A percentile compares a stretch with the other conserved stretches of the same genome.
phyloP scores from a whole-genome alignment of 768 basidiomycete genomes.

The Candolleomyces efflorescens region DNA sequence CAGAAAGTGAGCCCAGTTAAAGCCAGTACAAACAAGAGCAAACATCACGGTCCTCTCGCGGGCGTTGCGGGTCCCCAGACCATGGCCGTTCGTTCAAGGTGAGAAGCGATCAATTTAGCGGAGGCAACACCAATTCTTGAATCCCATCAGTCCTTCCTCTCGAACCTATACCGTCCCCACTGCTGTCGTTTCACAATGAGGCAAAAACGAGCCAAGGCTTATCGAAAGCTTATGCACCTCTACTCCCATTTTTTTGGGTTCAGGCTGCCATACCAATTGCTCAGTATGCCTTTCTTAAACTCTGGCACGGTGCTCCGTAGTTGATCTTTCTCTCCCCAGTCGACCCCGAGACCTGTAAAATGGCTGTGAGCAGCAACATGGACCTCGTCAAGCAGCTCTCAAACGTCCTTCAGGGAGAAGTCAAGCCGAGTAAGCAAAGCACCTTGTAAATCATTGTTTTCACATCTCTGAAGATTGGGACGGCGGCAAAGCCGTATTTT shows the following conservation, averaged over 20 bases:
- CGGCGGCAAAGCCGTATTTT: conserved; percentile 41
- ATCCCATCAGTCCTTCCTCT: neutral
- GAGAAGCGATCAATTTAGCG: neutral
- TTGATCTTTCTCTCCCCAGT: conserved; percentile 40
- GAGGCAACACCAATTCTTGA: neutral
- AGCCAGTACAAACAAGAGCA: too few relatives aligned
- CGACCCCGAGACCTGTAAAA: conserved; percentile 79
- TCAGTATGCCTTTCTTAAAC: conserved; percentile 49
- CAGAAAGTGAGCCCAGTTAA: too few relatives aligned
- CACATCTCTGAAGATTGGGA: conserved; percentile 16
- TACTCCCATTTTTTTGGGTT: conserved; percentile 89
- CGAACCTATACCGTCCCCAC: neutral
- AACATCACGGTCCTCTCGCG: too few relatives aligned
- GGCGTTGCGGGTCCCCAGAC: too few relatives aligned
- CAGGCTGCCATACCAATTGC: conserved; percentile 89
- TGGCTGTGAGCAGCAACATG: conserved; percentile 61
- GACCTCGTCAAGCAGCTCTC: conserved; percentile 75
- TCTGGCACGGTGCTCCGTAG: conserved; percentile 4
- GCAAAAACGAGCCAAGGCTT: conserved; percentile 93
- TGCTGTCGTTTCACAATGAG: conserved; percentile 54
- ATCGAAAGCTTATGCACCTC: conserved; percentile 89
- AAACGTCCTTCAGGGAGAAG: conserved; percentile 76
- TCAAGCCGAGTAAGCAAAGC: conserved; percentile 81
- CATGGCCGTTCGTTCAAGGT: neutral
- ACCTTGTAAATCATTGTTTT: neutral